Percentiles rank a stretch among this genome's conserved stretches.
Conservation (phyloP, 2,329 filamentous ascomycete species). For the Neocatenulostroma microsporum region DNA sequence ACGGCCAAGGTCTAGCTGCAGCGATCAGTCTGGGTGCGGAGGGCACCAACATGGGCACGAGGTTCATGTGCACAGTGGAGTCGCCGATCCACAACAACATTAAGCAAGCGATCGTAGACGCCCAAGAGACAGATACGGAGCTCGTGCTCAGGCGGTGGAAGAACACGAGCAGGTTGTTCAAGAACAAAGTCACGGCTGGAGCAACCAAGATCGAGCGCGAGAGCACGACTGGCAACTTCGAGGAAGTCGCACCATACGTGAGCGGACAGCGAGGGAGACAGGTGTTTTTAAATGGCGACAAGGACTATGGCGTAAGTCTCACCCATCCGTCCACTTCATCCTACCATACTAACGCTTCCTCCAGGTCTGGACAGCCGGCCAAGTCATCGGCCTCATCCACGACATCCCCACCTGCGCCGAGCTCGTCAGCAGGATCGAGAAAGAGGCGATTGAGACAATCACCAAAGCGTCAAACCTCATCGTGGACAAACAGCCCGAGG, state of each 20-base stretch:
- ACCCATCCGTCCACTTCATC: not conserved
- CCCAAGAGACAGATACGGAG: constrained; percentile 84
- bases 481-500: constrained; percentile 29
- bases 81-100: constrained; percentile 88
- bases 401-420: constrained; percentile 44
- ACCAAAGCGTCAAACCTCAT: constrained; percentile 30
- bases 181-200: constrained; percentile 77
- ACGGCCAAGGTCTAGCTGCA: constrained; percentile 86
- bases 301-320: constrained; percentile 71
- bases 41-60: constrained; percentile 96
- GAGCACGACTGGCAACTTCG: constrained; percentile 77
- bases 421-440: constrained; percentile 40
- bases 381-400: constrained; percentile 65
- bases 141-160: constrained; percentile 83
- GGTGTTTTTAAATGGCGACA: constrained; percentile 87
- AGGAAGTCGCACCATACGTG: constrained; percentile 77
- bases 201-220: constrained; percentile 76
- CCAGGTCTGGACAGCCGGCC: constrained; percentile 92
- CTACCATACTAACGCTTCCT: constrained; percentile 1
- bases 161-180: constrained; percentile 83
- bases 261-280: constrained; percentile 84
- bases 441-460: constrained; percentile 24
- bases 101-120: constrained; percentile 84
- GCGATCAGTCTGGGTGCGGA: constrained; percentile 83
- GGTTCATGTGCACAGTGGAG: constrained; percentile 95